Evolutionary conservation across 1,284 basidiomycete species (phyloP).

Genomic region (Heterobasidion annosum): DNA sequence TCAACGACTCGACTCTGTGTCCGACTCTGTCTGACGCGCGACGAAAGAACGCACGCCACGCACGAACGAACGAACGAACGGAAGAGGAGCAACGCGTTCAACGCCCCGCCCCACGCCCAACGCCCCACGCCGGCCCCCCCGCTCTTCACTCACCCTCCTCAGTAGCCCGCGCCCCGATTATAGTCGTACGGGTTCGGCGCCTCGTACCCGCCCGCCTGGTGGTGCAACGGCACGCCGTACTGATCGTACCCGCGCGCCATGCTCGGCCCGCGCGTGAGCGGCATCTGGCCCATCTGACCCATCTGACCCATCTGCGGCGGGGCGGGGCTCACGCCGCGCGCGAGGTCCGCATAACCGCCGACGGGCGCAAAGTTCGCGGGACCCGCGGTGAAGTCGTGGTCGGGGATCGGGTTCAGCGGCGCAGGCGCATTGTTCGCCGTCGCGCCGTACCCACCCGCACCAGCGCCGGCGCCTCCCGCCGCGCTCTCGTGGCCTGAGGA

Average conservation of each 20-base stretch:
- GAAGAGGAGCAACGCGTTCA: background rate
- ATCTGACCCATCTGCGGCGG: slow-evolving; percentile 47
- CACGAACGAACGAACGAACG: background rate
- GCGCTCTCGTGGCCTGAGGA: slow-evolving; percentile 41
- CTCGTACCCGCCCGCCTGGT: slow-evolving; percentile 41
- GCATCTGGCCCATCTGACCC: too few relatives aligned
- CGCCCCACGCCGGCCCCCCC: background rate
- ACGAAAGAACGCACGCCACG: background rate
- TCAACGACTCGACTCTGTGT: background rate
- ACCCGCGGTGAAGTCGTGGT: slow-evolving; percentile 80
- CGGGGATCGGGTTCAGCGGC: slow-evolving; percentile 37
- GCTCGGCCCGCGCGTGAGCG: slow-evolving; percentile 33
- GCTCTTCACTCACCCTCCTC: slow-evolving; percentile 5
- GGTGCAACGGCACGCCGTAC: slow-evolving; percentile 49
- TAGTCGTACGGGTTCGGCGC: slow-evolving; percentile 22
- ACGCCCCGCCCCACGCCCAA: background rate
- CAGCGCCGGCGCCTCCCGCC: slow-evolving; percentile 19
- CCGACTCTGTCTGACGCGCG: background rate
- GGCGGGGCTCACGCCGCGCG: slow-evolving; percentile 52
- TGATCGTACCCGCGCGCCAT: slow-evolving; percentile 35
- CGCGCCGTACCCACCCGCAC: slow-evolving; percentile 17
- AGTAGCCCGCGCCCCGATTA: slow-evolving; percentile 10
- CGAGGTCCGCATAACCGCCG: slow-evolving; percentile 73
- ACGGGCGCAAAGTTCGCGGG: slow-evolving; percentile 46
- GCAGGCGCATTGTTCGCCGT: slow-evolving; percentile 17